Base-by-base conservation (phyloP, 2,329 filamentous ascomycete genomes). In the Pseudogymnoascus sp. region DNA sequence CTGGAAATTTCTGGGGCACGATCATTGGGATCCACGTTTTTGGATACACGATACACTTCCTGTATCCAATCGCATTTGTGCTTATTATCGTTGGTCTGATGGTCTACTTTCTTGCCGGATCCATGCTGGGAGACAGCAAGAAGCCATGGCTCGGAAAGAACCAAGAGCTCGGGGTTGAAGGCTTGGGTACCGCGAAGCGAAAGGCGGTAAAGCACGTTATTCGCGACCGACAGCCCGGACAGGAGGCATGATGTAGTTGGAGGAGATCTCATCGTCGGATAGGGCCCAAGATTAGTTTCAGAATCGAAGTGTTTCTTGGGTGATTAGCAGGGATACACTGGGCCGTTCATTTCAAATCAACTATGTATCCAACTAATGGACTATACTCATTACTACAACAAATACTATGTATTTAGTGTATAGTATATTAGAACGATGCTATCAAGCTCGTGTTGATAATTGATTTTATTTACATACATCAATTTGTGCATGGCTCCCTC, bases 1-100 rank as follows among this genome's bases (percentile, higher is more conserved):
- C 95, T 1, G 91, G 87, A 70, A 97, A 96, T 78, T 97, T 97
- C 79, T 99, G 95, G 95, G 93, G 92, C 68, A 89, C 96, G 66
- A 89, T 96, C 69, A 93, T 99, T 70, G 95, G 95, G 60, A 85
- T 96, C 69, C 83, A 87, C 73, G 90, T 97, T 60, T 96, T 99
- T 72, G 85, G 88, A 50, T 84, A 89, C 70, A 77, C 77, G 42
- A 85, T 99, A 64, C 90, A 96, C 78, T 96, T 85, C 81, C 82
- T 97, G 78, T 99, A 99, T 77, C 93, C 95, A 4, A 90, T 97
- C 73, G 93, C 95, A 11, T 99, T 99, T 75, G 90, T 96, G 9
- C 81, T 93, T 69, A 97, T 99, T 75, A 86, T 99, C 68, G 62
- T 93, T 28, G 93, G 95, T 0, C 84, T 96, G 70, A 80, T 93